Evolutionary conservation across 2,329 filamentous ascomycete species (phyloP).

Genomic region (Dothiorella sarmentorum): DNA sequence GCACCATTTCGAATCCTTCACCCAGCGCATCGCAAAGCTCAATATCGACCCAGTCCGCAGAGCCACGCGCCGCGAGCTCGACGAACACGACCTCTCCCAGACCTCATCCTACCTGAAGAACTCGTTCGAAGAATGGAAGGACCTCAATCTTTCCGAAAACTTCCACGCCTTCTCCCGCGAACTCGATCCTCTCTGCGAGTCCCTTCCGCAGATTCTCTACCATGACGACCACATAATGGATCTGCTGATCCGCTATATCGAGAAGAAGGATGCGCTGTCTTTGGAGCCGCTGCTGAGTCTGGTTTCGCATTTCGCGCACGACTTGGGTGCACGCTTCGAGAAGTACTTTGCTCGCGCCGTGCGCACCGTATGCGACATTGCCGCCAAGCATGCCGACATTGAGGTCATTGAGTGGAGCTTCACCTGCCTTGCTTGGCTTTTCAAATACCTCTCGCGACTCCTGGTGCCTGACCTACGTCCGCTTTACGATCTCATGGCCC

Average conservation of each 20-base stretch:
- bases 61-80: constrained; percentile 79
- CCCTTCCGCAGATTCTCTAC: constrained; percentile 85
- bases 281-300: constrained; percentile 84
- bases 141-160: constrained; percentile 80
- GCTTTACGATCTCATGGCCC: constrained; percentile 76
- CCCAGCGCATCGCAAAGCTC: constrained; percentile 82
- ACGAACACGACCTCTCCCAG: constrained; percentile 70
- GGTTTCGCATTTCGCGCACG: constrained; percentile 91
- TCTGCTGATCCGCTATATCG: constrained; percentile 70
- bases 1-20: constrained; percentile 89
- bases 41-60: constrained; percentile 91
- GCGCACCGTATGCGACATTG: constrained; percentile 71
- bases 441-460: constrained; percentile 91
- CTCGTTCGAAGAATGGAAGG: constrained; percentile 81
- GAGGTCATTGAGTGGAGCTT: constrained; percentile 99
- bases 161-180: constrained; percentile 76
- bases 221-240: constrained; percentile 84
- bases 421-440: constrained; percentile 86
- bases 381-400: constrained; percentile 70
- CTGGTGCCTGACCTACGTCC: constrained; percentile 81
- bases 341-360: constrained; percentile 78
- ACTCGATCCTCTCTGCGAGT: constrained; percentile 77
- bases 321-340: constrained; percentile 82
- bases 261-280: constrained; percentile 71
- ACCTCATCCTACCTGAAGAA: constrained; percentile 84